phyloP scores from a whole-genome alignment of 495 filamentous ascomycete genomes.

The Tuber aestivum region DNA sequence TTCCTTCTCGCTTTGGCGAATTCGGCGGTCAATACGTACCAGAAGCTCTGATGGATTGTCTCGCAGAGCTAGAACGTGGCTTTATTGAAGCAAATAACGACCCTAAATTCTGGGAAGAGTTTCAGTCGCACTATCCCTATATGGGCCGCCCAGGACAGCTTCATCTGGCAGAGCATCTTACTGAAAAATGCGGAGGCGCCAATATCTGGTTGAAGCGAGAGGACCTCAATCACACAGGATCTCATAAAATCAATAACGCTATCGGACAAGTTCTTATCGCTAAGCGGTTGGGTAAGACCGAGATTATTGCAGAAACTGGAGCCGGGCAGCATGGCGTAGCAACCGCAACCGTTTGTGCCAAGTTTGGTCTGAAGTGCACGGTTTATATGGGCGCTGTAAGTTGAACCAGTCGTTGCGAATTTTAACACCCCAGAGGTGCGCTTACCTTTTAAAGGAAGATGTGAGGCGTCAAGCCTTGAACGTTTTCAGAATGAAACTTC shows the following conservation, averaged over 20 bases:
- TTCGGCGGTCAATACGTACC: slow-evolving; percentile 99
- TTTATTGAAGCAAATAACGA: slow-evolving; percentile 82
- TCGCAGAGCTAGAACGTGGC: slow-evolving; percentile 83
- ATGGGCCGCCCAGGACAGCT: slow-evolving; percentile 92
- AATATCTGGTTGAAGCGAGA: slow-evolving; percentile 95
- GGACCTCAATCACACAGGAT: slow-evolving; percentile 79
- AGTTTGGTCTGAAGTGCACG: slow-evolving; percentile 92
- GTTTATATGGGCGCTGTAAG: slow-evolving; percentile 83
- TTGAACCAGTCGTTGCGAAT: slow-evolving; percentile 3
- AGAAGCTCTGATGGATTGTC: slow-evolving; percentile 94
- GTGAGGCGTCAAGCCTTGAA: slow-evolving; percentile 89
- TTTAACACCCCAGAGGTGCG: background rate
- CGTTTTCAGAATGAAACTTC: slow-evolving; percentile 93
- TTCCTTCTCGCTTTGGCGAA: slow-evolving; percentile 82
- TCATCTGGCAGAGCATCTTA: slow-evolving; percentile 79
- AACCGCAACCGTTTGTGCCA: slow-evolving; percentile 90
- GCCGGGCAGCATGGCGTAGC: slow-evolving; percentile 97
- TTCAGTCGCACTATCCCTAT: slow-evolving; percentile 91
- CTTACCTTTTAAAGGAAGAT: slow-evolving; percentile 55
- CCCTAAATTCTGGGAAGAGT: slow-evolving; percentile 94
- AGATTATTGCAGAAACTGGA: slow-evolving; percentile 92
- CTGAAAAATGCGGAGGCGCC: slow-evolving; percentile 79
- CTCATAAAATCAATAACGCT: slow-evolving; percentile 97
- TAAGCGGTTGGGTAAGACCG: slow-evolving; percentile 73
- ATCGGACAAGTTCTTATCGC: slow-evolving; percentile 84